These are phyloP conservation scores for Paulownia fortunei DNA, from an alignment of 257 asterid genomes.

Conservation along the genomic window DNA sequence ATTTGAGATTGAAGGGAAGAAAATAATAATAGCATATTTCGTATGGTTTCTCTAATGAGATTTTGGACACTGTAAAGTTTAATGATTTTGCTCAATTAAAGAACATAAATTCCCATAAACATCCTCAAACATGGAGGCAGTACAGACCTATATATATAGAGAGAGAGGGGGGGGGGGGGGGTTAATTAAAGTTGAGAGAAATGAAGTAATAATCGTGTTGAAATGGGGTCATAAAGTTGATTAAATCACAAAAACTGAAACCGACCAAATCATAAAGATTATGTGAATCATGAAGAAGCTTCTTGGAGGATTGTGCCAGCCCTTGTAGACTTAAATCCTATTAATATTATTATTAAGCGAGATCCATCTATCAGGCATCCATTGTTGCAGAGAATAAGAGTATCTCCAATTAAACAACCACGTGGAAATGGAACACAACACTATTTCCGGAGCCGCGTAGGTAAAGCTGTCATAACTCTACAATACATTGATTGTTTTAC, in stretches of 20 bases:
- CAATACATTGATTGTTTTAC: neutral
- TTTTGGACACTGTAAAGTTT: no score
- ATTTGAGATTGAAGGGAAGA: no score
- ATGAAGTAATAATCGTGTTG: neutral
- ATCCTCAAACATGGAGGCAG: no score
- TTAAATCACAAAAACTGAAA: neutral
- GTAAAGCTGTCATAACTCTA: neutral
- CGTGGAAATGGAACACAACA: neutral
- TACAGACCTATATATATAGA: no score
- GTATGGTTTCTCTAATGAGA: no score
- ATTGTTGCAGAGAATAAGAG: neutral
- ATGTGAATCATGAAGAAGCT: slow-evolving; percentile 20
- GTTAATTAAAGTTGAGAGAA: neutral
- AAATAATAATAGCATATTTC: no score
- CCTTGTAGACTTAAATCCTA: no score
- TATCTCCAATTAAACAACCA: neutral
- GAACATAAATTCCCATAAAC: no score
- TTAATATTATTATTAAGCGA: no score
- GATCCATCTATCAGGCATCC: neutral
- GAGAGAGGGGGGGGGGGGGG: no score
- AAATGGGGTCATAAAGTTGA: neutral
- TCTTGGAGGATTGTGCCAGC: slow-evolving; percentile 33
- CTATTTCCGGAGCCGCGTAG: neutral
- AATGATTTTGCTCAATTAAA: no score
- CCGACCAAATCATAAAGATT: slow-evolving; percentile 32